Evolutionary conservation across 2,329 filamentous ascomycete genomes (phyloP).

Genomic region (Colletotrichum eleusines): DNA sequence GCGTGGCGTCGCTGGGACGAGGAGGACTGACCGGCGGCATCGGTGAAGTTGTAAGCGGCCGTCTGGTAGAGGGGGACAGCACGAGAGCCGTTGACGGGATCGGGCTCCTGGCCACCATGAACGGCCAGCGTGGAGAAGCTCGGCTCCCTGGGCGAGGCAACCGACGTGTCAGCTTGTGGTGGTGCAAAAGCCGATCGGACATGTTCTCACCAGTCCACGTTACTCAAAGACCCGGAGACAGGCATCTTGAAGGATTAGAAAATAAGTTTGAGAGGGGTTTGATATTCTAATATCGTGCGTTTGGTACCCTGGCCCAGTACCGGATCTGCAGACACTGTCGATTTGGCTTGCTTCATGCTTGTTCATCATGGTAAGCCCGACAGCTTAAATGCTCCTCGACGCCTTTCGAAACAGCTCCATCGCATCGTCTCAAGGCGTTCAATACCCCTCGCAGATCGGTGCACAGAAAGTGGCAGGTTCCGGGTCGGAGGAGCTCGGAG

Average conservation of each 20-base stretch:
- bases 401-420: conserved; percentile 23
- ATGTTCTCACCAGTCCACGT: conserved; percentile 48
- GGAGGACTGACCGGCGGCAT: conserved; percentile 38
- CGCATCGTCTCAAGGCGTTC: conserved; percentile 34
- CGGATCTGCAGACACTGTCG: conserved; percentile 21
- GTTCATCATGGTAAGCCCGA: conserved; percentile 27
- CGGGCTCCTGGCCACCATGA: conserved; percentile 73
- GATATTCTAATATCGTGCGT: conserved; percentile 26
- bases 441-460: conserved; percentile 11
- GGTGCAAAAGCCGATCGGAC: conserved; percentile 35
- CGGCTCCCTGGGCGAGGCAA: conserved; percentile 33
- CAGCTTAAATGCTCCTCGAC: conserved; percentile 36
- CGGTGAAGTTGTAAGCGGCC: conserved; percentile 58
- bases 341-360: neutral
- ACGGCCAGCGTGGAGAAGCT: conserved; percentile 43
- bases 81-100: conserved; percentile 84
- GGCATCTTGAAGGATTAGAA: conserved; percentile 45
- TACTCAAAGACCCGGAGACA: conserved; percentile 49
- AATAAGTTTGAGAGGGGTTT: conserved; percentile 29
- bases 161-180: conserved; percentile 15
- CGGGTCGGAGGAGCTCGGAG: conserved; percentile 6
- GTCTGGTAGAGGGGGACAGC: conserved; percentile 97
- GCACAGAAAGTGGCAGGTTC: conserved; percentile 8
- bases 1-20: conserved; percentile 6
- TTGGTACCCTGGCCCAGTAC: conserved; percentile 16